A percentile compares a stretch with the other conserved stretches of the same genome.
These are phyloP conservation scores for Akanthomyces lecanii DNA, from an alignment of 2,329 filamentous ascomycete species.

Conservation along the genomic window DNA sequence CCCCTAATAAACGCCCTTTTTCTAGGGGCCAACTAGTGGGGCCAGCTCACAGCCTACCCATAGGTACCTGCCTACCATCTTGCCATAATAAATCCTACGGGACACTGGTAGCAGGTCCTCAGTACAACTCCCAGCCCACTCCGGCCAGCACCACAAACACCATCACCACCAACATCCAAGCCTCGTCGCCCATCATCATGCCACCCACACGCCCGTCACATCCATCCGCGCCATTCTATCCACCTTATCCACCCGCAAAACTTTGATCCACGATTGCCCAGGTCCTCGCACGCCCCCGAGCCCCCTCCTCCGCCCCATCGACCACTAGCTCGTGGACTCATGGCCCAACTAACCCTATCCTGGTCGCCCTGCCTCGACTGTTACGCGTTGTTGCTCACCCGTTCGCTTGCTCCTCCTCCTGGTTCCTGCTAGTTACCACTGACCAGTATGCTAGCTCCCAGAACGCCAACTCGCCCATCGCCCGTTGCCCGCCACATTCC, in stretches of 20 bases:
- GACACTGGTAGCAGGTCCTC: too few relatives aligned
- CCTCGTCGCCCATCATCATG: background rate
- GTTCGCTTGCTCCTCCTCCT: background rate
- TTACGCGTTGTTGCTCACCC: background rate
- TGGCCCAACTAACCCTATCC: background rate
- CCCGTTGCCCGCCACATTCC: background rate
- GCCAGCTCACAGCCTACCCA: too few relatives aligned
- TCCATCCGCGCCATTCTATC: constrained; percentile 1
- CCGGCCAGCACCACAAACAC: background rate
- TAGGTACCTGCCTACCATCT: too few relatives aligned
- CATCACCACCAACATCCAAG: background rate
- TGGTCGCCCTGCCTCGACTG: constrained; percentile 1
- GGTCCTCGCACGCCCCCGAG: background rate
- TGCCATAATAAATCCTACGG: too few relatives aligned
- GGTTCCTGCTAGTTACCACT: background rate
- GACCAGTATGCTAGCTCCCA: too few relatives aligned
- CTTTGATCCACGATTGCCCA: constrained; percentile 13
- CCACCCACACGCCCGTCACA: background rate
- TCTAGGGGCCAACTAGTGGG: too few relatives aligned
- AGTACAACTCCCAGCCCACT: too few relatives aligned
- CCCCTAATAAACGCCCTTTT: too few relatives aligned
- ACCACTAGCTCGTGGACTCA: background rate
- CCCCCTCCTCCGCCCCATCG: constrained; percentile 5
- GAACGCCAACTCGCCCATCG: background rate
- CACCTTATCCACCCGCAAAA: constrained; percentile 11